Percentiles rank a stretch among this genome's conserved stretches.
Evolutionary conservation across 495 filamentous ascomycete species (phyloP).

Genomic region (Bathelium albidoporum): DNA sequence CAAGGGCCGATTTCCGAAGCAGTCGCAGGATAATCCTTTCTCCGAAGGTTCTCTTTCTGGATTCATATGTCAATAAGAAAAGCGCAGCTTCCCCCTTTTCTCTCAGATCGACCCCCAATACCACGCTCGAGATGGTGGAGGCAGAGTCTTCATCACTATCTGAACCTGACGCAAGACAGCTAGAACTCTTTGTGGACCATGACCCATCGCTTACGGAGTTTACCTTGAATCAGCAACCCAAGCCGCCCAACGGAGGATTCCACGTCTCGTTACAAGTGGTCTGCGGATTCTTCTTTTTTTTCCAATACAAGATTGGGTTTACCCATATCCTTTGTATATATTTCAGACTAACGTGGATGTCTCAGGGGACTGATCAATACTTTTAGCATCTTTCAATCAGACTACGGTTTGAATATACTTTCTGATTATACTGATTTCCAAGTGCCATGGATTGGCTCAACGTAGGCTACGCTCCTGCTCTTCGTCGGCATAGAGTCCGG

Average conservation of each 20-base stretch:
- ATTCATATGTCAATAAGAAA: too few relatives aligned
- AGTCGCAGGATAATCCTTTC: too few relatives aligned
- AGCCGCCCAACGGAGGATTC: conserved; percentile 35
- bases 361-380: conserved; percentile 35
- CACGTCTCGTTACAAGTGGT: conserved; percentile 42
- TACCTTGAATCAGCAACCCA: too few relatives aligned
- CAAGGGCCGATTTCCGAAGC: too few relatives aligned
- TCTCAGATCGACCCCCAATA: too few relatives aligned
- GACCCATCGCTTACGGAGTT: too few relatives aligned
- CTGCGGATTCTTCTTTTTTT: conserved; percentile 37
- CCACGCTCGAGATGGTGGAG: too few relatives aligned
- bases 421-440: conserved; percentile 23
- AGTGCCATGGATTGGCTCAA: conserved; percentile 42
- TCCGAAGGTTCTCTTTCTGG: too few relatives aligned
- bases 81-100: too few relatives aligned
- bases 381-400: conserved; percentile 45
- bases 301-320: conserved; percentile 41
- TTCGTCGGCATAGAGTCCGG: conserved; percentile 34
- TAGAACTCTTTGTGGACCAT: too few relatives aligned
- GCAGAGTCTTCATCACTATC: too few relatives aligned
- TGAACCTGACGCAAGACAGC: too few relatives aligned
- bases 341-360: conserved; percentile 28
- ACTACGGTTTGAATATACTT: conserved; percentile 36
- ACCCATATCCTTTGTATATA: not conserved
- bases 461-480: conserved; percentile 37